Percentiles rank a stretch among this genome's conserved stretches.
Conservation (phyloP, 2,329 filamentous ascomycete genomes). For the Microsporum ferrugineum region DNA sequence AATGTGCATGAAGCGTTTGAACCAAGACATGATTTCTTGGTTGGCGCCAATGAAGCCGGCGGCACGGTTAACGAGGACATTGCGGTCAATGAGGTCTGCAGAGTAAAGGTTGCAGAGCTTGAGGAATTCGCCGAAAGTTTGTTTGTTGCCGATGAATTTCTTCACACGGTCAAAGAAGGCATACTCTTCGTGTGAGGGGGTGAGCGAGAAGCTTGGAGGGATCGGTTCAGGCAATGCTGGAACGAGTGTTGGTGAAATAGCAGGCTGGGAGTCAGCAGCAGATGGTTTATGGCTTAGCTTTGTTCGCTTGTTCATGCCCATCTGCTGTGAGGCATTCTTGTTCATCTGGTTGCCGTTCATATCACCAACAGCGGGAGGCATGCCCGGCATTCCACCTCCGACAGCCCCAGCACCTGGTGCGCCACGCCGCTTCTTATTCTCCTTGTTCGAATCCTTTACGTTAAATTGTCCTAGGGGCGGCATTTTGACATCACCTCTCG, state of each 20-base stretch:
- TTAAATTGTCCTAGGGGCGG: conserved; percentile 94
- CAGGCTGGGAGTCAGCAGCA: conserved; percentile 42
- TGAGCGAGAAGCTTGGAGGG: conserved; percentile 58
- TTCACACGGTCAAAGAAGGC: conserved; percentile 93
- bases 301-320: conserved; percentile 46
- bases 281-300: conserved; percentile 60
- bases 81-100: conserved; percentile 79
- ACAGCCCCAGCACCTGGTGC: conserved; percentile 35
- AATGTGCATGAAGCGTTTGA: conserved; percentile 66
- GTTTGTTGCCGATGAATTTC: conserved; percentile 88
- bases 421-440: conserved; percentile 76
- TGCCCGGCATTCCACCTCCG: conserved; percentile 22
- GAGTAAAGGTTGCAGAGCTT: conserved; percentile 95
- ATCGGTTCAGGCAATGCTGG: conserved; percentile 81
- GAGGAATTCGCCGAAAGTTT: conserved; percentile 86
- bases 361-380: conserved; percentile 22
- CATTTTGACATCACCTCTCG: conserved; percentile 53
- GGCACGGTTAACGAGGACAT: conserved; percentile 70
- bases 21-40: conserved; percentile 76
- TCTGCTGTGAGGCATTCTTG: conserved; percentile 28
- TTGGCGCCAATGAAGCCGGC: conserved; percentile 79
- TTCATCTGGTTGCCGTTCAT: conserved; percentile 23
- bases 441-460: conserved; percentile 69
- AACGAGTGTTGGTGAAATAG: conserved; percentile 75
- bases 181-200: conserved; percentile 74